Evolutionary conservation across 78 protist genomes (phyloP), one percentile per base, ranked within the genome.

Genomic region (Salpingoeca rosetta): DNA sequence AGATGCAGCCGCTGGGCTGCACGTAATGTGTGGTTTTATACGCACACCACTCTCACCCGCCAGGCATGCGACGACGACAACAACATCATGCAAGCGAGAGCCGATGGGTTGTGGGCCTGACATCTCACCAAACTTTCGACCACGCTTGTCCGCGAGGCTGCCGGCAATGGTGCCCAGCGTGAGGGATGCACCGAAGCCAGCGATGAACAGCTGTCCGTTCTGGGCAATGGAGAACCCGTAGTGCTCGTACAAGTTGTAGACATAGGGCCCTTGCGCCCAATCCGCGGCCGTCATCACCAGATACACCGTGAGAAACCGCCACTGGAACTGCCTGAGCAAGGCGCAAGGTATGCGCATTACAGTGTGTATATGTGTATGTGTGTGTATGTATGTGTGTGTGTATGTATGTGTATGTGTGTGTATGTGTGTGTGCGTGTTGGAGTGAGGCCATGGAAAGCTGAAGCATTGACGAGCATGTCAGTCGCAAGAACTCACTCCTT

Each of bases 121-220:
- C n/a, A n/a, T n/a, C 27, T 3, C 1, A 2, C 42, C 75, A 76
- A 7, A 17, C 17, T 51, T 1, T 2, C 86, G 81, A 25, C 80
- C 85, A 0, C 26, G 81, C 44, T 80, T 82, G 87, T 97, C 99
- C 43, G 96, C 93, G 22, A 95, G 45, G 39, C 94, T 84, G 40
- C 99, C 99, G 3, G 85, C 92, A 35, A 94, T 27, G 38, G 97
- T 93, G 44, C 99, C 99, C 42, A 94, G 87, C 35, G 95, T n/a
- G 82, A 92, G 35, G 35, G 91, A 79, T 44, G 97, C 89, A 12
- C 84, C 87, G 85, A 96, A 97, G 11, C 99, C 99, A 24, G 86
- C 91, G 11, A 96, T 73, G 82, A 96, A 97, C 37, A 97, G 89
- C 38, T 43, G 73, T 36, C 92, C 97, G 65, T 95, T 90, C 92